Percentiles rank a stretch among this genome's conserved stretches.
Evolutionary conservation across 1,284 basidiomycete species (phyloP).

Genomic region (Serendipita sp.): DNA sequence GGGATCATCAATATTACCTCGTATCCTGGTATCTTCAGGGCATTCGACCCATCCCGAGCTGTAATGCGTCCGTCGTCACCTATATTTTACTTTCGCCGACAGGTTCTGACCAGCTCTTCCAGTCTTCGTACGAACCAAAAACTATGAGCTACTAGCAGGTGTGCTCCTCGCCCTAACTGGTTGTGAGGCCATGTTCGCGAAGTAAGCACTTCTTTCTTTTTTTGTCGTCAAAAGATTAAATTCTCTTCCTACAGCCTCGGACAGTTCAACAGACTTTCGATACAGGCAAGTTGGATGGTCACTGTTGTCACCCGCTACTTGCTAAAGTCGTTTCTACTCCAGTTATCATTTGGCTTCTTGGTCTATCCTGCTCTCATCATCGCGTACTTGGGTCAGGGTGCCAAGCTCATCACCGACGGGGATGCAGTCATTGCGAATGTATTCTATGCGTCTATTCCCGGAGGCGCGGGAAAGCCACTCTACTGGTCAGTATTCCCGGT

Average conservation of each 20-base stretch:
- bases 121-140: constrained; percentile 50
- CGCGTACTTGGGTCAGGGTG: constrained; percentile 57
- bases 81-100: background rate
- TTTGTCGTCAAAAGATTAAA: background rate
- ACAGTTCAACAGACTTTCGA: constrained; percentile 45
- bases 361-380: constrained; percentile 50
- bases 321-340: constrained; percentile 9
- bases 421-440: constrained; percentile 36
- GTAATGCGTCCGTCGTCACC: constrained; percentile 34
- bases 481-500: constrained; percentile 30
- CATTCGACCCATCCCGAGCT: constrained; percentile 52
- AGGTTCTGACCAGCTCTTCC: background rate
- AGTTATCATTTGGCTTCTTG: constrained; percentile 37
- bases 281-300: constrained; percentile 25
- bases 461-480: constrained; percentile 33
- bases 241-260: constrained; percentile 33
- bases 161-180: constrained; percentile 51
- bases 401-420: constrained; percentile 38
- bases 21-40: constrained; percentile 46
- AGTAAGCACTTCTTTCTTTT: constrained; percentile 23
- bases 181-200: constrained; percentile 54
- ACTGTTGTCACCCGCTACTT: background rate
- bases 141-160: constrained; percentile 49
- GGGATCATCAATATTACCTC: constrained; percentile 45
- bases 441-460: constrained; percentile 53